These are phyloP conservation scores for Penicillium sp. DNA, from an alignment of 2,329 filamentous ascomycete species.

Conservation along the genomic window DNA sequence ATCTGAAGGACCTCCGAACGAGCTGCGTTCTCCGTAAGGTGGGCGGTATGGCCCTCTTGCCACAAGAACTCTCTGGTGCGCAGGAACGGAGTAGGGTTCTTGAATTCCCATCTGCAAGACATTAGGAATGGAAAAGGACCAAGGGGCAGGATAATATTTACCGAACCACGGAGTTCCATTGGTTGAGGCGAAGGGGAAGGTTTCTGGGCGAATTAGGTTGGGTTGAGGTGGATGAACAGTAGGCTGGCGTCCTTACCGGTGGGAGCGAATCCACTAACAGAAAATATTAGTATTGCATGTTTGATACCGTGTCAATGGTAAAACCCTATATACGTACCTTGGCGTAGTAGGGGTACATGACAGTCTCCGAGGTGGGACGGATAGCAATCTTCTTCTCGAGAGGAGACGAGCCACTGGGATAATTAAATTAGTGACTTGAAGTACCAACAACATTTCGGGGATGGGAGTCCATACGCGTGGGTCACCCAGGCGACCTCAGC, in stretches of 20 bases:
- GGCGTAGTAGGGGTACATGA: constrained; percentile 95
- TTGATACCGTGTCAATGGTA: not conserved
- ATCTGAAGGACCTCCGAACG: constrained; percentile 89
- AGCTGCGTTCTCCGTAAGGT: constrained; percentile 81
- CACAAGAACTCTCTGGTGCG: constrained; percentile 94
- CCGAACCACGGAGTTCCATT: constrained; percentile 94
- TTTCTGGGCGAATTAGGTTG: constrained; percentile 52
- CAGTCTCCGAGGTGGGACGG: constrained; percentile 71
- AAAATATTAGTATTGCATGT: not conserved
- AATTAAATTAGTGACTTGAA: constrained; percentile 7
- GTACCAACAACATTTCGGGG: not conserved
- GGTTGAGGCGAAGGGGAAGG: constrained; percentile 89
- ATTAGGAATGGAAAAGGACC: not conserved
- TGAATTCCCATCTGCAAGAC: constrained; percentile 77
- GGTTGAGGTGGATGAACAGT: not conserved
- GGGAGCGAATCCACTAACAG: constrained; percentile 84
- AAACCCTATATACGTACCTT: constrained; percentile 38
- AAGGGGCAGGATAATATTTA: not conserved
- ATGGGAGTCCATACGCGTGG: constrained; percentile 45
- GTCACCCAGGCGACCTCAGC: constrained; percentile 64
- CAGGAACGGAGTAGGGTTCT: constrained; percentile 84
- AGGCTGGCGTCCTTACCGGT: constrained; percentile 56
- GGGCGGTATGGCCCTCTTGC: constrained; percentile 96
- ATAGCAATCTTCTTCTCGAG: constrained; percentile 80
- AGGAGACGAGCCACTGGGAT: constrained; percentile 78